Conservation (phyloP, 2,329 filamentous ascomycete species). For the Ophiocordyceps camponoti-leonardi region DNA sequence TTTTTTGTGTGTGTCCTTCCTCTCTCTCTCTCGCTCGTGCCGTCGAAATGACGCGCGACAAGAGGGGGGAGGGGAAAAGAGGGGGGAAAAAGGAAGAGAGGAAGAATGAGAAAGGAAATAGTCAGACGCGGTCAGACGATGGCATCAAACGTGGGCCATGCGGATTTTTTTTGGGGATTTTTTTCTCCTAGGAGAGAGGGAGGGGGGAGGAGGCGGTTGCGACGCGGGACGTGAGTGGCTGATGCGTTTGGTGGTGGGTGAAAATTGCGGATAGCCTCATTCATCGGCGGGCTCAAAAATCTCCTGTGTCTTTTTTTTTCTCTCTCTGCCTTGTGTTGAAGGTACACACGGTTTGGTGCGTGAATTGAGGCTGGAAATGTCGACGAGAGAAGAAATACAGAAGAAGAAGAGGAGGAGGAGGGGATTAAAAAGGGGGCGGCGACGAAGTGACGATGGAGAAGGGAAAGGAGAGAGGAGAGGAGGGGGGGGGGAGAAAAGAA, state of each 20-base stretch:
- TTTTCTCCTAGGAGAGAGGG: too few species aligned
- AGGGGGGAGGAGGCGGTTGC: too few species aligned
- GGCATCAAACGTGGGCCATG: not conserved
- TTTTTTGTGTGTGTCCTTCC: not conserved
- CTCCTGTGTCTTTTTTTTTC: not conserved
- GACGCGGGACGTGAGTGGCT: constrained; percentile 9
- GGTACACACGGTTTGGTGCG: too few species aligned
- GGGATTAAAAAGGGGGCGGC: too few species aligned
- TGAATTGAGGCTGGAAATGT: not conserved
- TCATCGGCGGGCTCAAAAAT: not conserved
- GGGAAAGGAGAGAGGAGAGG: not conserved
- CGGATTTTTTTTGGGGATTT: not conserved
- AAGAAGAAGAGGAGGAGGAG: too few species aligned
- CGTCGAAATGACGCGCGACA: not conserved
- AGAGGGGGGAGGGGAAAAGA: not conserved
- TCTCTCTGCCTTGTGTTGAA: too few species aligned
- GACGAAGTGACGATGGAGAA: too few species aligned
- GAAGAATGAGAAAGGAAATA: not conserved
- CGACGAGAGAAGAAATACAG: not conserved
- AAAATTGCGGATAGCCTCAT: constrained; percentile 23
- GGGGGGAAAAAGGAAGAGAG: too few species aligned
- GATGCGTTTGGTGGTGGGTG: constrained; percentile 1
- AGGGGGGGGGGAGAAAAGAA: constrained; percentile 4
- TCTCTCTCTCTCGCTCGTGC: not conserved
- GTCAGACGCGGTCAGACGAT: not conserved